Evolutionary conservation across 2,329 filamentous ascomycete species (phyloP), one percentile per base, ranked within the genome.

Genomic region (Aureobasidium sp.): DNA sequence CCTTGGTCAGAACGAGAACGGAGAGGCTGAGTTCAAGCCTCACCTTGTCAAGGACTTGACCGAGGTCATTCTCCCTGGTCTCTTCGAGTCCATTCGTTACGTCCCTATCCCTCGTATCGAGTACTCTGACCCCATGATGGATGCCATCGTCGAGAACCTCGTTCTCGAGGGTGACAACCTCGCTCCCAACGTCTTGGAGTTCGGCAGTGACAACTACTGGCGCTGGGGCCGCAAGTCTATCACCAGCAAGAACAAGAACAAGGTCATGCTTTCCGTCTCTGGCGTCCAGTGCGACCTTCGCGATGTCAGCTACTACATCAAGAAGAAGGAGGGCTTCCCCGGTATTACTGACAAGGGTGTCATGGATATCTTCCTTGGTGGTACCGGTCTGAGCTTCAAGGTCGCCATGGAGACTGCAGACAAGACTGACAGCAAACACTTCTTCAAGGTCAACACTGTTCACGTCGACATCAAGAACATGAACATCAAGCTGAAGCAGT

Each of bases 161-260:
- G 88, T 97, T 50, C 84, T 99, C 59, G 94, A 99, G 78, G 92
- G 90, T 67, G 92, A 97, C 80, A 99, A 99, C 77, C 86, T 99
- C 69, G 91, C 92, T 77, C 94, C 94, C 66, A 99, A 99, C 69
- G 82, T 93, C 5, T 76, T 96, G 43, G 93, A 99, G 75, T 82
- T 97, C 65, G 84, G 87, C 63, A 94, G 86, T 72, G 92, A 97
- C 78, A 94, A 97, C 79, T 95, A 94, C 79, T 91, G 92, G 84
- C 87, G 90, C 68, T 96, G 89, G 87, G 94, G 93, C 41, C 91
- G 94, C 72, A 97, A 95, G 86, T 87, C 87, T 73, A 82, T 92
- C 69, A 79, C 83, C 69, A 95, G 84, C 81, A 90, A 87, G 80
- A 87, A 86, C 75, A 87, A 90, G 76, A 92, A 96, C 76, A 87